Evolutionary conservation across 1,139 yeast species (phyloP), one percentile per base, ranked within the genome.

Genomic region (Williopsis jadinii): DNA sequence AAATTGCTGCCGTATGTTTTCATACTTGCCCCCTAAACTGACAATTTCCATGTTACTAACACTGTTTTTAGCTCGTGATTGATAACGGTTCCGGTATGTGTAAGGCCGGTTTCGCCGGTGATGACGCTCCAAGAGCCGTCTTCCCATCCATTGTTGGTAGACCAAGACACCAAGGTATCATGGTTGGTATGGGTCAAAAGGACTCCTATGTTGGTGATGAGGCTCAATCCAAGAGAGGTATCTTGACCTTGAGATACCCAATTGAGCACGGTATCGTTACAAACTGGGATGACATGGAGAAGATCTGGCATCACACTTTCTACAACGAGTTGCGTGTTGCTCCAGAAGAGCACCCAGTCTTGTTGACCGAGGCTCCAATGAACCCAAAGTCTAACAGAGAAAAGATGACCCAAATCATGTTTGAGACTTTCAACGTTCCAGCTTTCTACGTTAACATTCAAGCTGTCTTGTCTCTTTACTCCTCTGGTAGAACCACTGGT

Each of bases 101-200:
- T 83, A 92, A 92, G 72, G 97, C 97, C 94, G 98, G 98, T 76
- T 92, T 90, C 71, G 98, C 98, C 80, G 98, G 98, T 77, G 98
- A 92, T 68, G 98, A 92, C 75, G 97, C 98, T 56, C 98, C 98
- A 68, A 86, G 97, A 74, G 98, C 98, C 63, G 98, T 92, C 62
- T 92, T 92, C 90, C 98, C 98, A 65, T 92, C 98, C 53, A 92
- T 92, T 67, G 98, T 92, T 58, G 98, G 98, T 75, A 94, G 98
- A 78, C 97, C 98, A 77, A 92, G 97, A 83, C 98, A 92, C 72
- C 97, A 92, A 75, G 98, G 97, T 82, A 90, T 88, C 73, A 84
- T 84, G 92, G 97, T 90, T 60, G 98, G 98, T 72, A 90, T 92
- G 97, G 97, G 97, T 69, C 97, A 92, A 77, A 92, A 92, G 78